These are phyloP conservation scores for Solanum arcanum DNA, from an alignment of 257 asterid species.

Conservation along the genomic window DNA sequence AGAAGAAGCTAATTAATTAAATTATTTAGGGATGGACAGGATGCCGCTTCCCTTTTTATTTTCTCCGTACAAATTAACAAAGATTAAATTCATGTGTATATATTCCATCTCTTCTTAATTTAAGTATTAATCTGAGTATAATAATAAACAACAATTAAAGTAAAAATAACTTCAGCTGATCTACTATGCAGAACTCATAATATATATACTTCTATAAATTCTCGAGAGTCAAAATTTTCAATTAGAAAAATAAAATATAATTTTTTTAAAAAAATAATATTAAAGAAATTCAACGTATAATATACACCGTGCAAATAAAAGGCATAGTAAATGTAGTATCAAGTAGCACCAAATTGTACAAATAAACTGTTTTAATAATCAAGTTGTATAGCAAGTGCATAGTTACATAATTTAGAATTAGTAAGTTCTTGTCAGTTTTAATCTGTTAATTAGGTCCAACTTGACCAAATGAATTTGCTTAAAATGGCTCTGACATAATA, in stretches of 20 bases:
- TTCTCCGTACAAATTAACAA: not conserved
- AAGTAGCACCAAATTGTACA: not conserved
- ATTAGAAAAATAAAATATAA: not conserved
- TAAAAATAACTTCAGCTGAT: not conserved
- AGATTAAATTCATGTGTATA: not conserved
- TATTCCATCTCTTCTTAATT: not conserved
- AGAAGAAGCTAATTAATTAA: not conserved
- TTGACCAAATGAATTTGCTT: not conserved
- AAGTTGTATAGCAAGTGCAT: not conserved
- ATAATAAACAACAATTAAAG: not conserved
- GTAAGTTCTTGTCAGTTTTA: not conserved
- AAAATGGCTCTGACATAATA: not conserved
- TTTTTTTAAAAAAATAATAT: not conserved
- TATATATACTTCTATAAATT: not conserved
- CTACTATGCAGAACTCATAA: not conserved
- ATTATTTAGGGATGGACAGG: not conserved
- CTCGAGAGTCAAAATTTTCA: not conserved
- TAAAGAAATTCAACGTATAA: not conserved
- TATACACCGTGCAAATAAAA: not conserved
- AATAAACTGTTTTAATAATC: not conserved
- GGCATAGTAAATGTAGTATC: not conserved
- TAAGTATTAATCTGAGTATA: not conserved
- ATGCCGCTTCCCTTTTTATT: not conserved
- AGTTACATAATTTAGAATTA: not conserved
- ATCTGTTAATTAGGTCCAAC: not conserved